Conservation (phyloP, 2,329 filamentous ascomycete species). For the Neonectria faginata region DNA sequence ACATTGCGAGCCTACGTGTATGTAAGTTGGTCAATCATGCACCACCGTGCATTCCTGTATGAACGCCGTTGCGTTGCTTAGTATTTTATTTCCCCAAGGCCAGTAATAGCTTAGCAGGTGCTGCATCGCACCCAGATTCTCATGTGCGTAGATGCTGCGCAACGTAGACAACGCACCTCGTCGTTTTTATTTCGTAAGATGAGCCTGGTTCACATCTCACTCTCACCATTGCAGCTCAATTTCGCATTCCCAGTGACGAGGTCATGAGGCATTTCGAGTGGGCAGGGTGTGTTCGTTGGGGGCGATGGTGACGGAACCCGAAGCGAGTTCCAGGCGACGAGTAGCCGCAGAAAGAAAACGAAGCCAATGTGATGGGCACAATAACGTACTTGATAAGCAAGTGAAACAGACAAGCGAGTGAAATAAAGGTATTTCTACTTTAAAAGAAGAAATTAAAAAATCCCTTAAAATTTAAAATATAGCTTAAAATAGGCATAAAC, state of each 20-base stretch:
- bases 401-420: no score
- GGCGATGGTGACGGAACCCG: background rate
- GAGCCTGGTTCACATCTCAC: background rate
- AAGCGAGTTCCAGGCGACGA: background rate
- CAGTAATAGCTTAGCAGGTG: no score
- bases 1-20: background rate
- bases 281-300: background rate
- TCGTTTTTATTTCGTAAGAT: background rate
- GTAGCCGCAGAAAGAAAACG: fast-evolving
- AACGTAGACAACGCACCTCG: background rate
- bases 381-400: no score
- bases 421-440: no score
- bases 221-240: background rate
- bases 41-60: background rate
- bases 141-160: background rate
- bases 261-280: background rate
- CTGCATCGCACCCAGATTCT: no score
- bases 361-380: background rate
- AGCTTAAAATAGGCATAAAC: no score
- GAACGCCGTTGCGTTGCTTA: background rate
- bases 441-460: no score
- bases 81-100: background rate
- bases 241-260: background rate
- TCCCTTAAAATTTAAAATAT: no score
- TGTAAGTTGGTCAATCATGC: background rate